Conservation (phyloP, 2,329 filamentous ascomycete genomes). For the Phaeosphaeria sp. region DNA sequence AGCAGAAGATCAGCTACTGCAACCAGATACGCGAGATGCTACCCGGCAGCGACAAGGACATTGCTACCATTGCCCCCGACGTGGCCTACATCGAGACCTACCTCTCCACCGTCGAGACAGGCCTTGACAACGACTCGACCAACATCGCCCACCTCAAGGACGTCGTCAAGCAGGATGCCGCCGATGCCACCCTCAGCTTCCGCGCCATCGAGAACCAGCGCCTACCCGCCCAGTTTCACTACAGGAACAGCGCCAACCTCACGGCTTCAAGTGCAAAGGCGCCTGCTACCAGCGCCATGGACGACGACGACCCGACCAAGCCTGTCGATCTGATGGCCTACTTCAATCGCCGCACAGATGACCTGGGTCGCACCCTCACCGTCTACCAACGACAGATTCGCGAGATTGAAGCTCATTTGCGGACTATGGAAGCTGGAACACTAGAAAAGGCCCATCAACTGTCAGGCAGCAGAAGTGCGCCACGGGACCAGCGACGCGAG, state of each 20-base stretch:
- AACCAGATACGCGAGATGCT: conserved; percentile 75
- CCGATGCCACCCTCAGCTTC: conserved; percentile 74
- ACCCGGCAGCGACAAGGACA: conserved; percentile 66
- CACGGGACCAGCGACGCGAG: conserved; percentile 51
- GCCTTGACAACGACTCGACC: conserved; percentile 67
- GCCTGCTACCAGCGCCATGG: conserved; percentile 34
- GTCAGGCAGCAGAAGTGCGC: conserved; percentile 40
- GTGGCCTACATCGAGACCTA: conserved; percentile 69
- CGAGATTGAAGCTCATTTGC: conserved; percentile 57
- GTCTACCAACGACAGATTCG: conserved; percentile 52
- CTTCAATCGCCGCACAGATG: conserved; percentile 51
- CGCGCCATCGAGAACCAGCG: conserved; percentile 77
- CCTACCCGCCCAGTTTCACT: conserved; percentile 69
- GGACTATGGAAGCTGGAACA: conserved; percentile 56
- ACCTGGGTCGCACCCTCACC: conserved; percentile 48
- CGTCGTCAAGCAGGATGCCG: conserved; percentile 68
- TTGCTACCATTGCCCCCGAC: conserved; percentile 70
- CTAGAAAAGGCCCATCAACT: conserved; percentile 53
- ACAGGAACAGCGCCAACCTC: conserved; percentile 52
- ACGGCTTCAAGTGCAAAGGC: conserved; percentile 37
- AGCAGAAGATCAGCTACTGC: conserved; percentile 77
- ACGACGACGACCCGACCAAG: conserved; percentile 47
- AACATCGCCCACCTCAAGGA: conserved; percentile 64
- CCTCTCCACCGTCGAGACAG: conserved; percentile 67
- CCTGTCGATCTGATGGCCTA: conserved; percentile 55